Base-by-base conservation (phyloP, 1,284 basidiomycete species). In the Melampsora larici-populina region DNA sequence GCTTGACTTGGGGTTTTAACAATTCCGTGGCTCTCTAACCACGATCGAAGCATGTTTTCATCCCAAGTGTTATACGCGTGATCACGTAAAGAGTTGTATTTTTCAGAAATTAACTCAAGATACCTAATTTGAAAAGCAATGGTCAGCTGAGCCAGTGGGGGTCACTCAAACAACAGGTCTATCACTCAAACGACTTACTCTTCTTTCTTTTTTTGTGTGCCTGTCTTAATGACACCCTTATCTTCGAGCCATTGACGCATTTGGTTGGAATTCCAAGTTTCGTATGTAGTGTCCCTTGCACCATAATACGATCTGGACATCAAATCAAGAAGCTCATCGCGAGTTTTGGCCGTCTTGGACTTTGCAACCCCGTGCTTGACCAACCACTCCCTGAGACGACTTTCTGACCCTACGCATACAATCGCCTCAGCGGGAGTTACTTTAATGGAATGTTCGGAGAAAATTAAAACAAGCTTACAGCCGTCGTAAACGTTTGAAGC, bases 221-320 rank as follows among this genome's bases (percentile, higher is more conserved):
- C 74, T 0, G 66, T 36, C 36, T 77, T 49, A 7, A 77, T 62
- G 9, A 79, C 72, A 65, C 69, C 80, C 82, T 83, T 74, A 82
- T 82, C 78, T 78, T 76, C 85, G 81, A 78, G 85, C 79, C 69
- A 84, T 83, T 33, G 86, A 85, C 93, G 92, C 94, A 11, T 86
- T 84, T 69, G 87, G 85, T 87, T 89, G 93, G 58, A 89, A 91
- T 49, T 77, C 74, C 74, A 77, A n/a, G 58, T 69, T 43, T 62
- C 58, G 49, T 77, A 77, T 24, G 74, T 77, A 21, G 86, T 87
- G 81, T 87, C 87, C 80, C 85, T 84, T 71, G 84, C 84, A 43
- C 85, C 84, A 82, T 92, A 96, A 83, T 95, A 94, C 82, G 93
- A 94, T 66, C 87, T 85, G 79, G 89, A 86, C 91, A 97, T 93